These are phyloP conservation scores for Rhizopus delemar DNA, from an alignment of 371 early-diverging fungal species.

Conservation along the genomic window DNA sequence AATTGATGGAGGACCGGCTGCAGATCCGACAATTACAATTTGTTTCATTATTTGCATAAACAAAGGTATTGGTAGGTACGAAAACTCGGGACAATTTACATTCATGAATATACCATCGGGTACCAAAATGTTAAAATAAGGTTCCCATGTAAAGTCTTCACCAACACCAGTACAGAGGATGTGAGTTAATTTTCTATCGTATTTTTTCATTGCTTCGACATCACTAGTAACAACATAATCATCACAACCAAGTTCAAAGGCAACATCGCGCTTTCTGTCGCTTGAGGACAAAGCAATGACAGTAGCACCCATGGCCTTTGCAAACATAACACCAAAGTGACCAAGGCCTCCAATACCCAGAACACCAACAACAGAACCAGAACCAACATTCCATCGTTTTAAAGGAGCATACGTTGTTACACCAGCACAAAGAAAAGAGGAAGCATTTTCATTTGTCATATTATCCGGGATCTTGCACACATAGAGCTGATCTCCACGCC, in stretches of 20 bases:
- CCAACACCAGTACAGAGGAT: constrained; percentile 46
- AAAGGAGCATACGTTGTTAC: constrained; percentile 53
- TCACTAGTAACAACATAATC: constrained; percentile 23
- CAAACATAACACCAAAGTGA: constrained; percentile 65
- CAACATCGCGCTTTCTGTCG: constrained; percentile 35
- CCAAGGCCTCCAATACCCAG: constrained; percentile 65
- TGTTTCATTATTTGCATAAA: constrained; percentile 29
- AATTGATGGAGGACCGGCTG: constrained; percentile 58
- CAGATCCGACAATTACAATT: constrained; percentile 60
- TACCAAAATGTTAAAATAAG: constrained; percentile 1
- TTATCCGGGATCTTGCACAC: constrained; percentile 62
- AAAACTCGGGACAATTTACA: constrained; percentile 61
- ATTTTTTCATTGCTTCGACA: constrained; percentile 53
- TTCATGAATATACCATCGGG: constrained; percentile 52
- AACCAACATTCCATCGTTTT: constrained; percentile 28
- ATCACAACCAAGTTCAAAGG: constrained; percentile 32
- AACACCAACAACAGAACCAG: constrained; percentile 57
- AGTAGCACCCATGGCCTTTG: constrained; percentile 64
- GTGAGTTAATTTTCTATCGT: constrained; percentile 40
- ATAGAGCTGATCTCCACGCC: constrained; percentile 26
- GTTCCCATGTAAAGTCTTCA: constrained; percentile 28
- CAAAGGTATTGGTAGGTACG: constrained; percentile 28
- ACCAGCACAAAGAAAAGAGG: constrained; percentile 56
- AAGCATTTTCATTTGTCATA: constrained; percentile 54
- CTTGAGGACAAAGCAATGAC: constrained; percentile 50